phyloP scores from a whole-genome alignment of 2,329 filamentous ascomycete species.

The Nemania diffusa region DNA sequence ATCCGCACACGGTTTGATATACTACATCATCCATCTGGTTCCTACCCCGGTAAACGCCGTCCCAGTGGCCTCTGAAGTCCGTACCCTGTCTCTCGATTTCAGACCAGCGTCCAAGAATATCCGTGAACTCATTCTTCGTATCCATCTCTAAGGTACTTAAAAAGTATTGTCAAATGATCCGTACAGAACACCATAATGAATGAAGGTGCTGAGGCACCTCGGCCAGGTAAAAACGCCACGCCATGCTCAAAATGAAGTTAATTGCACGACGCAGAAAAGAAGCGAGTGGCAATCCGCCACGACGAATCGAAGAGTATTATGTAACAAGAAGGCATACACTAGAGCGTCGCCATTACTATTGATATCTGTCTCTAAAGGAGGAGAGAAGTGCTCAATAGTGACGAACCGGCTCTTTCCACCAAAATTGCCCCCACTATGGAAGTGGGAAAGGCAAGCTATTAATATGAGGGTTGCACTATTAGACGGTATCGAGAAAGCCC shows the following conservation, averaged over 20 bases:
- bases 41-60: slow-evolving; percentile 32
- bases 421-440: slow-evolving; percentile 13
- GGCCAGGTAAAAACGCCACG: slow-evolving; percentile 42
- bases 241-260: slow-evolving; percentile 42
- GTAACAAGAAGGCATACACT: slow-evolving; percentile 36
- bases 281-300: slow-evolving; percentile 34
- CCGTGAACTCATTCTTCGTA: slow-evolving; percentile 48
- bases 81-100: slow-evolving; percentile 24
- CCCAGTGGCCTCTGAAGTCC: slow-evolving; percentile 24
- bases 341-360: slow-evolving; percentile 37
- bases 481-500: not conserved
- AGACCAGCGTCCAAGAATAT: slow-evolving; percentile 22
- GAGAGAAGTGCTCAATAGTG: not conserved
- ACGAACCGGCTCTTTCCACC: not conserved
- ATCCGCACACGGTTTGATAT: slow-evolving; percentile 17
- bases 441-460: slow-evolving; percentile 21
- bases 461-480: slow-evolving; percentile 4
- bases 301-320: slow-evolving; percentile 39
- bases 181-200: slow-evolving; percentile 35
- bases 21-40: slow-evolving; percentile 16
- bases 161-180: slow-evolving; percentile 18
- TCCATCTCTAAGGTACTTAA: slow-evolving; percentile 42
- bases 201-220: slow-evolving; percentile 26
- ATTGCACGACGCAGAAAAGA: slow-evolving; percentile 43
- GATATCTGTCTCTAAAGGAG: slow-evolving; percentile 24